A percentile compares a stretch with the other conserved stretches of the same genome.
Conservation (phyloP, 2,329 filamentous ascomycete genomes). For the Dactylellina cionopaga region DNA sequence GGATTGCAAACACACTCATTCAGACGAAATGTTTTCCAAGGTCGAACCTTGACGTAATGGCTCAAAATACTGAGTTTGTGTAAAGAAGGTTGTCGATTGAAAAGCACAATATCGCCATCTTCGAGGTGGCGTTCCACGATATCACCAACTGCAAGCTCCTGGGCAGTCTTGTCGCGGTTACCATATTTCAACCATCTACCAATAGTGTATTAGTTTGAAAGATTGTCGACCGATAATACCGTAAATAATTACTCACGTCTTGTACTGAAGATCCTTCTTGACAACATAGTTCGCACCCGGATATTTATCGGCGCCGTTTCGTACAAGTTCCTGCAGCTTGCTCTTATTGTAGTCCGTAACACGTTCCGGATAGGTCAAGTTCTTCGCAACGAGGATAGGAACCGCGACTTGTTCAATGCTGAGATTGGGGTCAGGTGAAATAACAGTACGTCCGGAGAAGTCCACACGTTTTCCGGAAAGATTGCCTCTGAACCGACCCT, state of each 20-base stretch:
- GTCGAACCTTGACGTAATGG: constrained; percentile 90
- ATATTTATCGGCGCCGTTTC: constrained; percentile 79
- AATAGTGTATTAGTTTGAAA: neutral
- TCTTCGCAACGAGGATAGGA: constrained; percentile 90
- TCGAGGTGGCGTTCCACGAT: constrained; percentile 93
- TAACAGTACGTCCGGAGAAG: constrained; percentile 96
- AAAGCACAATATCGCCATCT: constrained; percentile 93
- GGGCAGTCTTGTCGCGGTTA: constrained; percentile 75
- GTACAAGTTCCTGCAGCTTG: constrained; percentile 78
- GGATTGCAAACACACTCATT: constrained; percentile 98
- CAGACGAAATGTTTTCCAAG: constrained; percentile 93
- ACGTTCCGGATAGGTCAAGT: constrained; percentile 92
- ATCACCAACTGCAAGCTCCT: constrained; percentile 81
- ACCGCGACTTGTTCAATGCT: constrained; percentile 94
- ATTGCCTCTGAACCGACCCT: constrained; percentile 96
- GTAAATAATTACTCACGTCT: constrained; percentile 62
- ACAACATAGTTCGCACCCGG: constrained; percentile 87
- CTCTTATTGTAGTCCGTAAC: constrained; percentile 85
- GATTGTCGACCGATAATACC: neutral
- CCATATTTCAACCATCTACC: constrained; percentile 74
- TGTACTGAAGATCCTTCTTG: constrained; percentile 76
- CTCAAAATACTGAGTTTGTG: constrained; percentile 99
- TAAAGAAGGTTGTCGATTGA: constrained; percentile 96
- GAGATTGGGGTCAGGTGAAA: constrained; percentile 94
- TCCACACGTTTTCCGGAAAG: constrained; percentile 98